Conservation (phyloP, 2,329 filamentous ascomycete species). For the Raffaelea arxii region DNA sequence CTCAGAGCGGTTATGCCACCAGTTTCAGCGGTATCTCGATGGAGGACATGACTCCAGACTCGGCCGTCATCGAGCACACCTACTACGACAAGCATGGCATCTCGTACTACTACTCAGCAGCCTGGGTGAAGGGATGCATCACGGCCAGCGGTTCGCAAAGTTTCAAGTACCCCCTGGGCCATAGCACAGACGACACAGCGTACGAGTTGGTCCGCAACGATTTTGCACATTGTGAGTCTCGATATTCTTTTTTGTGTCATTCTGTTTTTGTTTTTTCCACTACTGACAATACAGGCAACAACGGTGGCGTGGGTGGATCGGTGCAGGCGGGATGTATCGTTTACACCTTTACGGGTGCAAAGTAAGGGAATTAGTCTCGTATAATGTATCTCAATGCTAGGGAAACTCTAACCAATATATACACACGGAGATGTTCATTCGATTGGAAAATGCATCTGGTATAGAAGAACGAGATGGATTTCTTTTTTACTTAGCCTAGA, state of each 20-base stretch:
- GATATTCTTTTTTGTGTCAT: too few relatives aligned
- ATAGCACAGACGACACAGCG: neutral
- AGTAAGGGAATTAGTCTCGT: too few relatives aligned
- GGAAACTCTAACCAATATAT: too few relatives aligned
- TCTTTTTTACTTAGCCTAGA: too few relatives aligned
- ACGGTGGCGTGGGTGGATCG: neutral
- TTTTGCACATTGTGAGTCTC: too few relatives aligned
- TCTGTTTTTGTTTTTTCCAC: too few relatives aligned
- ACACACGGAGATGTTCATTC: too few relatives aligned
- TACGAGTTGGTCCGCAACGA: neutral
- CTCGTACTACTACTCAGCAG: neutral
- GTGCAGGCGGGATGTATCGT: neutral
- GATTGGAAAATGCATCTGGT: too few relatives aligned
- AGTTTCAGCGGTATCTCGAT: neutral
- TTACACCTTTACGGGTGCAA: neutral
- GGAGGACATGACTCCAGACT: neutral
- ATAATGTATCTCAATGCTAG: too few relatives aligned
- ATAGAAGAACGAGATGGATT: too few relatives aligned
- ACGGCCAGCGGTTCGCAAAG: neutral
- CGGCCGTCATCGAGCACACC: neutral
- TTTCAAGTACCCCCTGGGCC: neutral
- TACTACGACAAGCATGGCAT: neutral
- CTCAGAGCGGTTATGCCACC: neutral
- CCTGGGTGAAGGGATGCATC: neutral
- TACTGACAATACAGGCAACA: neutral